These are phyloP conservation scores for Sphenostylis stenocarpa DNA, from an alignment of 306 rosid species.

Conservation along the genomic window DNA sequence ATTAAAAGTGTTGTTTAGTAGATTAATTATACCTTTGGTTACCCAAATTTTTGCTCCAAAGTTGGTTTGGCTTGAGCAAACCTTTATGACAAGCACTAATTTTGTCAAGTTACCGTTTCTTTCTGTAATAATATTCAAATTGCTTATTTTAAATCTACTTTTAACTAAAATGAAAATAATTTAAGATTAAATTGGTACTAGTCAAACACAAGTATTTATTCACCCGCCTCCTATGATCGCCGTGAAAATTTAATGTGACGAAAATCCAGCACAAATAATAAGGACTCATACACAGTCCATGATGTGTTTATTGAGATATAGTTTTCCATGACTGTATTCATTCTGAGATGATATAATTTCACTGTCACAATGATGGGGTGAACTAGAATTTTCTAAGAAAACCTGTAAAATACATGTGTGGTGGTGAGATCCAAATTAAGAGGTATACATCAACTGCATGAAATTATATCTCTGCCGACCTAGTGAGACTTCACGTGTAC, in stretches of 20 bases:
- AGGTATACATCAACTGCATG: constrained; percentile 28
- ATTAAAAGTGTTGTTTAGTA: neutral
- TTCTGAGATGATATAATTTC: constrained; percentile 8
- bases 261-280: constrained; percentile 1
- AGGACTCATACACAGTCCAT: constrained; percentile 12
- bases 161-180: neutral
- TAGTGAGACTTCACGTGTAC: constrained; percentile 15
- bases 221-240: neutral
- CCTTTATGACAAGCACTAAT: neutral
- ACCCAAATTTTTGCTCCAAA: neutral
- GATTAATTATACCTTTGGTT: neutral
- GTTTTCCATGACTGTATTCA: constrained; percentile 11
- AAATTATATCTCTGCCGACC: constrained; percentile 26
- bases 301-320: neutral
- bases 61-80: neutral
- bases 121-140: neutral
- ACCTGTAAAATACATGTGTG: constrained; percentile 24
- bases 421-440: constrained; percentile 29
- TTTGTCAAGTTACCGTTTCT: neutral
- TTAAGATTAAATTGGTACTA: neutral
- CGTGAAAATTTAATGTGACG: neutral
- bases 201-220: neutral
- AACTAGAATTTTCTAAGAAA: constrained; percentile 19
- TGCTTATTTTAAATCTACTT: neutral
- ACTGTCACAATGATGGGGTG: constrained; percentile 20